A percentile compares a stretch with the other conserved stretches of the same genome.
Evolutionary conservation across 164 flowering plant genomes (phyloP).

Genomic region (Houttuynia cordata): DNA sequence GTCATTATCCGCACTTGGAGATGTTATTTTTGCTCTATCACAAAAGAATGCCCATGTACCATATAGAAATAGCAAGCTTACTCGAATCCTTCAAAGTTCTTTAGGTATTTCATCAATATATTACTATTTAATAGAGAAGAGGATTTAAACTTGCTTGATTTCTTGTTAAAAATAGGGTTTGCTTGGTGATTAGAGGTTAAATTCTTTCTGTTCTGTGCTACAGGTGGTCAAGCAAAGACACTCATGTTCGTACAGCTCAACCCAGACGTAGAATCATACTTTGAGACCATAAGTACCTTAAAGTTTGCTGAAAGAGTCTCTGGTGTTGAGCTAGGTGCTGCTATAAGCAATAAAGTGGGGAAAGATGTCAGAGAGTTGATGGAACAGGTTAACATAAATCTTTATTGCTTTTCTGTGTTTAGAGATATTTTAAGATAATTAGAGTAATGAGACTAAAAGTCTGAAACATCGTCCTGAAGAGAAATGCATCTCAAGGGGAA

Average conservation of each 20-base stretch:
- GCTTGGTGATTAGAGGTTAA: not conserved
- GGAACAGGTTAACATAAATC: slow-evolving; percentile 57
- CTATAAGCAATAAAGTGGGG: slow-evolving; percentile 78
- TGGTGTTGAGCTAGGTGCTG: slow-evolving; percentile 96
- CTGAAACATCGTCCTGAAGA: not conserved
- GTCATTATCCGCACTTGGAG: slow-evolving; percentile 93
- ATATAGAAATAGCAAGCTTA: slow-evolving; percentile 92
- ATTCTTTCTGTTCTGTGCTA: slow-evolving; percentile 1
- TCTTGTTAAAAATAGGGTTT: not conserved
- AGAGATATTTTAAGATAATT: not conserved
- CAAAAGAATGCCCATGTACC: slow-evolving; percentile 89
- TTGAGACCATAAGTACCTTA: slow-evolving; percentile 72
- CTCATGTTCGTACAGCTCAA: slow-evolving; percentile 97
- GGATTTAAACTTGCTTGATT: not conserved
- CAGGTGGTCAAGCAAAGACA: slow-evolving; percentile 98
- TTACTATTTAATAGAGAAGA: too few species aligned
- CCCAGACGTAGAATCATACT: slow-evolving; percentile 63
- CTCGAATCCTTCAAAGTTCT: slow-evolving; percentile 93
- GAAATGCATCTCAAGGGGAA: too few species aligned
- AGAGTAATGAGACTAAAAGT: not conserved
- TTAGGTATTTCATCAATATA: slow-evolving; percentile 30
- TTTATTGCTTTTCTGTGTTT: not conserved
- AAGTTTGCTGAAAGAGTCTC: slow-evolving; percentile 98
- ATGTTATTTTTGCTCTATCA: slow-evolving; percentile 82
- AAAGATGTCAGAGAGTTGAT: slow-evolving; percentile 69